Base-by-base conservation (phyloP, 1,284 basidiomycete genomes). In the Athelia psychrophila region DNA sequence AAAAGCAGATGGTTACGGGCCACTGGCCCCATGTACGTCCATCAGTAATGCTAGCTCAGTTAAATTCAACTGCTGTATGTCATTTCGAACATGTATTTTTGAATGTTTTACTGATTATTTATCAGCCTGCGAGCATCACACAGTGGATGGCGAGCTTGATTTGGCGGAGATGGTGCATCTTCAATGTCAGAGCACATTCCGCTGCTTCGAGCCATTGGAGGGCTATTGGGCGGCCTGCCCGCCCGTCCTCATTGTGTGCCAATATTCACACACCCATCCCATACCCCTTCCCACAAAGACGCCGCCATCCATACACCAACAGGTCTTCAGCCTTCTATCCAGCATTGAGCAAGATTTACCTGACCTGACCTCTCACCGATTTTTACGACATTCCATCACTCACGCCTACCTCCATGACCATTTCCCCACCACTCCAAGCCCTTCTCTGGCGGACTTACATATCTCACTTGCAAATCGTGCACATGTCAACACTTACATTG, bases 381-480 rank as follows among this genome's bases (percentile, higher is more conserved):
- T 66, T 35, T 44, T 64, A 2, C 53, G 54, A 2, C 62, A 64
- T 49, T 52, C 60, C 2, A 18, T 56, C 8, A 22, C 55, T 1
- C 47, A 55, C n/a, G 45, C 52, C 5, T 61, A 56, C 27, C 53
- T 64, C 3, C 4, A 24, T 13, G 36, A 45, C 22, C 20, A 4
- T 5, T 49, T 54, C 12, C 58, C 56, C 3, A 10, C 27, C 3
- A 18, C 50, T 16, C 35, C 9, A 20, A 30, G 19, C 38, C 61
- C 61, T 8, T 56, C 56, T 6, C 48, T n/a, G n/a, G n/a, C n/a
- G n/a, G n/a, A n/a, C n/a, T n/a, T 63, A 5, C 62, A 65, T 51
- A 30, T 55, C 2, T 64, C 61, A 1, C 54, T 65, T 2, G 58
- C 57, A 1, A 63, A 64, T 42, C 40, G 54, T 8, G 36, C 27